A percentile compares a stretch with the other conserved stretches of the same genome.
phyloP scores from a whole-genome alignment of 345 rosid genomes.

The Citrus australasica region DNA sequence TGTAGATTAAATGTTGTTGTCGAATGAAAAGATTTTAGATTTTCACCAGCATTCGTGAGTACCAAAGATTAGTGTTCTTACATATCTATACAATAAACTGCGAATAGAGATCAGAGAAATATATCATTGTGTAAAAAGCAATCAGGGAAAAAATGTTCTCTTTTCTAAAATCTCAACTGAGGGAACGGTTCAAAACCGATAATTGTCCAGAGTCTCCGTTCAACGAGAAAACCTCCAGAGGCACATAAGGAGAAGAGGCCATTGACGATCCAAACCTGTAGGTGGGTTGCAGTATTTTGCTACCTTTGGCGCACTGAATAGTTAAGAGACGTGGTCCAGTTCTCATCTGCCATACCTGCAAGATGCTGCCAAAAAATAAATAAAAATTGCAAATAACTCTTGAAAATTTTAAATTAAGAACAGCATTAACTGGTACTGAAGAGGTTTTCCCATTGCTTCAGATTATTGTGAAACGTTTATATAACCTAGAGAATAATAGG shows the following conservation, averaged over 20 bases:
- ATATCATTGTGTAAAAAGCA: not conserved
- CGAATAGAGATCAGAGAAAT: not conserved
- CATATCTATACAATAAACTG: not conserved
- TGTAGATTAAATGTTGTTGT: not conserved
- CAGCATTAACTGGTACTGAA: not conserved
- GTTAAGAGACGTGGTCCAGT: constrained; percentile 80
- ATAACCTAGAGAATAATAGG: not conserved
- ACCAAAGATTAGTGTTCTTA: not conserved
- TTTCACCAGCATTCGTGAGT: not conserved
- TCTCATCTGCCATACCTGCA: constrained; percentile 99
- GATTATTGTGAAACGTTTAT: not conserved
- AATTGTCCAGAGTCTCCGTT: constrained; percentile 89
- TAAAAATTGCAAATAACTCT: not conserved
- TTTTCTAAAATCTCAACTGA: constrained; percentile 24
- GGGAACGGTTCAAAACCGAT: constrained; percentile 65
- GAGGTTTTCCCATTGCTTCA: not conserved
- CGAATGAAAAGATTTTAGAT: not conserved
- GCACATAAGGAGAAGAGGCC: constrained; percentile 69
- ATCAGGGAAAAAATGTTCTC: constrained; percentile 7
- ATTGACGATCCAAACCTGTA: constrained; percentile 72
- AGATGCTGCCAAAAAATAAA: not conserved
- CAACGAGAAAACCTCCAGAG: constrained; percentile 76
- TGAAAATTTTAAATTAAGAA: not conserved
- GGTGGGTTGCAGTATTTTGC: constrained; percentile 79
- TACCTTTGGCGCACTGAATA: constrained; percentile 67